Conservation (phyloP, 2,329 filamentous ascomycete species). For the Xylaria polymorpha region DNA sequence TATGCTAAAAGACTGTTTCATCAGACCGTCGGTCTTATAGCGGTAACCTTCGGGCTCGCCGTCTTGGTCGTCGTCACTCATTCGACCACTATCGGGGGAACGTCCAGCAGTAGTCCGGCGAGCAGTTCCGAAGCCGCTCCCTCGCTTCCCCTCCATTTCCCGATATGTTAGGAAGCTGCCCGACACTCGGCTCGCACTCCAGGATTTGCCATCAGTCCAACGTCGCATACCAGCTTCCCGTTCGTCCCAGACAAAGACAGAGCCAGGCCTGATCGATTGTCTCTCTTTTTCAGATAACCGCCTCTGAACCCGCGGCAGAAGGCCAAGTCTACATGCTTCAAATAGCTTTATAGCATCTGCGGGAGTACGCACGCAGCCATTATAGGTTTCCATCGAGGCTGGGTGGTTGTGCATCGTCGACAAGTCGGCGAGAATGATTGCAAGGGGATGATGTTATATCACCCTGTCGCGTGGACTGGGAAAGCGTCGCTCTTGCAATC, state of each 20-base stretch:
- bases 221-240: constrained; percentile 96
- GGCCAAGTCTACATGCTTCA: constrained; percentile 90
- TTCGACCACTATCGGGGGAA: constrained; percentile 83
- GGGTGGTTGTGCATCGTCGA: background rate
- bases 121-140: constrained; percentile 75
- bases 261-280: constrained; percentile 94
- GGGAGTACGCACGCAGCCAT: constrained; percentile 94
- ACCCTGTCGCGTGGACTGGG: constrained; percentile 26
- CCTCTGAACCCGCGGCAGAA: constrained; percentile 91
- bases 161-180: constrained; percentile 97
- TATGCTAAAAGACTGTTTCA: constrained; percentile 99
- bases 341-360: constrained; percentile 98
- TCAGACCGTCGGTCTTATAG: constrained; percentile 95
- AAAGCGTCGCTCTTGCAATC: constrained; percentile 42
- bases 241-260: constrained; percentile 99
- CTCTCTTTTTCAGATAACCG: constrained; percentile 96
- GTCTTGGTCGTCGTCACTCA: constrained; percentile 86
- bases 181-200: constrained; percentile 97
- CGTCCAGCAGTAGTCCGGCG: constrained; percentile 72
- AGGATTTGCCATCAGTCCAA: constrained; percentile 99
- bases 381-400: constrained; percentile 90
- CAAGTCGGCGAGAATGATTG: background rate
- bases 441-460: constrained; percentile 8
- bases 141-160: constrained; percentile 98
- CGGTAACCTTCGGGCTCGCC: constrained; percentile 90